Percentiles rank a stretch among this genome's conserved stretches.
These are phyloP conservation scores for Cladophialophora bantiana DNA, from an alignment of 2,329 filamentous ascomycete species.

Conservation along the genomic window DNA sequence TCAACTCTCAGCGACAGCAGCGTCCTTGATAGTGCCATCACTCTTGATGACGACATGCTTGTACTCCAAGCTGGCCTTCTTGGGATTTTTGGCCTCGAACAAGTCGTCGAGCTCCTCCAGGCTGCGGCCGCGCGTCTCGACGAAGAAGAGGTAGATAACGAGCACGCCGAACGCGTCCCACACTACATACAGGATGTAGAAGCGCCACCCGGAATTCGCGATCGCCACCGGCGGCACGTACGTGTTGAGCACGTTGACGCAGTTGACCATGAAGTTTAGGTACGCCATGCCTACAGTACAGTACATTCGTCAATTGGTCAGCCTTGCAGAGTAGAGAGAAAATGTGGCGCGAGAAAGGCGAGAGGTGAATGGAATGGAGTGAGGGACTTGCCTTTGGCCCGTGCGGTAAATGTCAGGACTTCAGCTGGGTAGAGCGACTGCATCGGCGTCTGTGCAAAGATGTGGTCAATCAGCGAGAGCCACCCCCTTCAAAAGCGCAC, in stretches of 20 bases:
- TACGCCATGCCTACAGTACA: slow-evolving; percentile 50
- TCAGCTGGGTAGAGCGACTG: slow-evolving; percentile 61
- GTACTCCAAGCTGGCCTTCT: slow-evolving; percentile 20
- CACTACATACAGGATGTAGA: slow-evolving; percentile 54
- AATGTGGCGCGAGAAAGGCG: not conserved
- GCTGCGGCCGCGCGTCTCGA: slow-evolving; percentile 59
- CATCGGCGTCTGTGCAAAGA: slow-evolving; percentile 48
- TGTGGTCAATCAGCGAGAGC: not conserved
- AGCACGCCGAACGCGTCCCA: slow-evolving; percentile 43
- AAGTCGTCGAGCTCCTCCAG: slow-evolving; percentile 63
- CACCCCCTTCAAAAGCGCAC: not conserved
- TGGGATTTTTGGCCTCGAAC: slow-evolving; percentile 42
- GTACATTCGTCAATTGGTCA: no score
- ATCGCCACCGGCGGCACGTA: slow-evolving; percentile 34
- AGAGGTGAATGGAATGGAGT: not conserved
- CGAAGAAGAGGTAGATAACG: slow-evolving; percentile 58
- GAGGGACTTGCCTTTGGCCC: slow-evolving; percentile 57
- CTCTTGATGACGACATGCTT: slow-evolving; percentile 9
- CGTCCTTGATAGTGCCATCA: slow-evolving; percentile 4
- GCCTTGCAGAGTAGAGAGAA: not conserved
- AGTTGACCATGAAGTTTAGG: slow-evolving; percentile 52
- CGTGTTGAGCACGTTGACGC: slow-evolving; percentile 48
- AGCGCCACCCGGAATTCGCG: slow-evolving; percentile 38
- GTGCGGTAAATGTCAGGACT: slow-evolving; percentile 60
- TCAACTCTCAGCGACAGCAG: not conserved